phyloP scores from a whole-genome alignment of 495 filamentous ascomycete genomes.

The Gamarada debralockiae region DNA sequence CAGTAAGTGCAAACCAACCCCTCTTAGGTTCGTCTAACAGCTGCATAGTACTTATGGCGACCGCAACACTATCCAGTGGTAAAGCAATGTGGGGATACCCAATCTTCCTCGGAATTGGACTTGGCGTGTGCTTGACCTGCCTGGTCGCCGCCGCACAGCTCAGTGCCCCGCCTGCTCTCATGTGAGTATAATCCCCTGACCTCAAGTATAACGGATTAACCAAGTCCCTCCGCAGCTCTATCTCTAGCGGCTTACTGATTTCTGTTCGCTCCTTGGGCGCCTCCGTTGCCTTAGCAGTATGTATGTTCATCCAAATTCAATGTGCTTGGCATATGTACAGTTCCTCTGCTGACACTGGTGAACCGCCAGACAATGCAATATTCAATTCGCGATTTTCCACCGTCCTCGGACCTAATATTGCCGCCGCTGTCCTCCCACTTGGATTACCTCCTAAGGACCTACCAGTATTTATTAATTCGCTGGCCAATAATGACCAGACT shows the following conservation, averaged over 20 bases:
- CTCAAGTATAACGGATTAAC: background rate
- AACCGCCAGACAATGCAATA: background rate
- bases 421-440: conserved; percentile 14
- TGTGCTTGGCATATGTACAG: no score
- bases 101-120: conserved; percentile 21
- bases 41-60: conserved; percentile 20
- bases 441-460: conserved; percentile 19
- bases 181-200: conserved; percentile 9
- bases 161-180: conserved; percentile 28
- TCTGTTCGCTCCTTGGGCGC: background rate
- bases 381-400: background rate
- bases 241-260: conserved; percentile 2
- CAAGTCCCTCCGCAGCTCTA: background rate
- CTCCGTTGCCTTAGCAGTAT: conserved; percentile 1
- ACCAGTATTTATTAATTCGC: conserved; percentile 19
- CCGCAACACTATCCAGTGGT: conserved; percentile 4
- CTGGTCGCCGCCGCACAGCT: conserved; percentile 28
- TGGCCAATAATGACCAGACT: conserved; percentile 15
- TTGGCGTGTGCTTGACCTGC: conserved; percentile 25
- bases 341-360: no score
- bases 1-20: background rate
- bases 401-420: conserved; percentile 19
- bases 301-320: background rate
- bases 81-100: conserved; percentile 23
- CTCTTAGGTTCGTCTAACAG: background rate